Conservation (phyloP, 108 stramenopile genomes). For the Skeletonema menzelii region DNA sequence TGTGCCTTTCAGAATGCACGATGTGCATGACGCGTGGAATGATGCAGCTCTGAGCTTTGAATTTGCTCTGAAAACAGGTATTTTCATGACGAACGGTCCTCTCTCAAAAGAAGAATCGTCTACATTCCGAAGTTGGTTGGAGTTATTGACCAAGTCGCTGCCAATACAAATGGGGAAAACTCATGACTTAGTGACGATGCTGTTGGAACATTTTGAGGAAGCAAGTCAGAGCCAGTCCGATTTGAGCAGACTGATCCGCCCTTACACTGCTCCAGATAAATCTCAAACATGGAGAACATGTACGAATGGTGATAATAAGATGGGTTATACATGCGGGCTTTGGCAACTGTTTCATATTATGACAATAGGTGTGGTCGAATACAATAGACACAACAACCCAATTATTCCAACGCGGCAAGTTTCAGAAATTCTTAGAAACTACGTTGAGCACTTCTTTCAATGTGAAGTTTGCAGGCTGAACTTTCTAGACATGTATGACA, state of each 20-base stretch:
- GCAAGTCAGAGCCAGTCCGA: slow-evolving; percentile 41
- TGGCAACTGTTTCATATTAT: slow-evolving; percentile 87
- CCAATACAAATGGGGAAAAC: slow-evolving; percentile 65
- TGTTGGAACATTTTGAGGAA: slow-evolving; percentile 55
- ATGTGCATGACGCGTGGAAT: slow-evolving; percentile 56
- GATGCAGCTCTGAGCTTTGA: slow-evolving; percentile 76
- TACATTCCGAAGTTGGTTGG: slow-evolving; percentile 62
- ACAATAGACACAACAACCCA: slow-evolving; percentile 46
- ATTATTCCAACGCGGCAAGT: slow-evolving; percentile 33
- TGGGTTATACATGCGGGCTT: slow-evolving; percentile 85
- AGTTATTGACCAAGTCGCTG: slow-evolving; percentile 47
- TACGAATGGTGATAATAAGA: slow-evolving; percentile 39
- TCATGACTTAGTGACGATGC: slow-evolving; percentile 34
- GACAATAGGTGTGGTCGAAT: slow-evolving; percentile 78
- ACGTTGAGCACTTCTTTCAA: slow-evolving; percentile 77
- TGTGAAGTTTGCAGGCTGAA: slow-evolving; percentile 82
- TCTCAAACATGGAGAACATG: slow-evolving; percentile 31
- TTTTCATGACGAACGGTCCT: slow-evolving; percentile 58
- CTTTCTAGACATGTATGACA: slow-evolving; percentile 70
- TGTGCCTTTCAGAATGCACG: slow-evolving; percentile 43
- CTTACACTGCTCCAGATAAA: not conserved
- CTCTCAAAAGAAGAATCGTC: slow-evolving; percentile 30
- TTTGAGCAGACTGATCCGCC: slow-evolving; percentile 39
- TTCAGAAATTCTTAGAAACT: slow-evolving; percentile 31
- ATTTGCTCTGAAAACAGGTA: slow-evolving; percentile 65